These are phyloP conservation scores for Exophiala sp. DNA, from an alignment of 2,329 filamentous ascomycete species.

Conservation along the genomic window DNA sequence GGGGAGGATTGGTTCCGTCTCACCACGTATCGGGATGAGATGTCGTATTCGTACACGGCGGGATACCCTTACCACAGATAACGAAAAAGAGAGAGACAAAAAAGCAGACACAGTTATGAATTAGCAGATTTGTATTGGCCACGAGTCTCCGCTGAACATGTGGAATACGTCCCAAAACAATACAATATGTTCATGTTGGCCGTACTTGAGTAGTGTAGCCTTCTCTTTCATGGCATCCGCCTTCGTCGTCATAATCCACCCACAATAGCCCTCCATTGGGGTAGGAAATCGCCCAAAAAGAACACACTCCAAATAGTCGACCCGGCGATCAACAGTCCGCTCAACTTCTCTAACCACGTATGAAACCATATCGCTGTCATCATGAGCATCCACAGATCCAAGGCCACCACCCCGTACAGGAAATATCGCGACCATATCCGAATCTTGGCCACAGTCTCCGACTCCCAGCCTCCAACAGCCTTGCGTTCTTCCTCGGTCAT, in stretches of 20 bases:
- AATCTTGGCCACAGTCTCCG: conserved; percentile 44
- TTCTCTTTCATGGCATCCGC: not conserved
- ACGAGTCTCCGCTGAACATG: not conserved
- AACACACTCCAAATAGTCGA: conserved; percentile 47
- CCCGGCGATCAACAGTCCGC: conserved; percentile 46
- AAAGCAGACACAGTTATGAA: too few relatives aligned
- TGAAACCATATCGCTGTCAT: conserved; percentile 99
- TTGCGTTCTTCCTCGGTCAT: conserved; percentile 39
- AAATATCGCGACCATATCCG: conserved; percentile 52
- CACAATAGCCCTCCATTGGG: conserved; percentile 42
- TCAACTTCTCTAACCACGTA: conserved; percentile 91
- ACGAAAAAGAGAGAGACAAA: too few relatives aligned
- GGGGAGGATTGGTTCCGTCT: too few relatives aligned
- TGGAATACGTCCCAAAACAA: not conserved
- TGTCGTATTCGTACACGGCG: too few relatives aligned
- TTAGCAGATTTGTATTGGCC: too few relatives aligned
- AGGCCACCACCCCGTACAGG: conserved; percentile 53
- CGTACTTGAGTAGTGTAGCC: not conserved
- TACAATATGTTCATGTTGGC: not conserved
- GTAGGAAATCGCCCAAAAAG: conserved; percentile 44
- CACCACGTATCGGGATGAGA: too few relatives aligned
- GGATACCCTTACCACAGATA: too few relatives aligned
- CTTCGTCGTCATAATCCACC: conserved; percentile 36
- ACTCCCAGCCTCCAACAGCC: conserved; percentile 30
- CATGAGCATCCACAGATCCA: conserved; percentile 91